Evolutionary conservation across 768 basidiomycete species (phyloP).

Genomic region (Hericium rajendrae): DNA sequence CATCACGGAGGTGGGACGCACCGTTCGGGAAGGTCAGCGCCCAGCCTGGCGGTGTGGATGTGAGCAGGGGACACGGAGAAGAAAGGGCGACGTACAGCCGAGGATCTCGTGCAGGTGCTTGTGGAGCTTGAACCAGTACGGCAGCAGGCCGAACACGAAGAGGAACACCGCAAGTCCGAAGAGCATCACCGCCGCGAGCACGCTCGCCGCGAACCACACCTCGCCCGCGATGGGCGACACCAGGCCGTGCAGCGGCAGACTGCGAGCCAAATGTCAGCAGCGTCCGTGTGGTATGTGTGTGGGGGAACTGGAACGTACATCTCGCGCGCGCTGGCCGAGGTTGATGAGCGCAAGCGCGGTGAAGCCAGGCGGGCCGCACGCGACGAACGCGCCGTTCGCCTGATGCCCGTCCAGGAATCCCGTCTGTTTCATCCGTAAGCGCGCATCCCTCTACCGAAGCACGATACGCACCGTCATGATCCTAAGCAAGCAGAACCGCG

Average conservation of each 20-base stretch:
- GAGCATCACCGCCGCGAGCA: slow-evolving; percentile 30
- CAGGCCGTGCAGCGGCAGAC: slow-evolving; percentile 26
- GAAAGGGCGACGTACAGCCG: slow-evolving; percentile 26
- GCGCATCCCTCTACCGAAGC: background rate
- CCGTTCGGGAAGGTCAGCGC: slow-evolving; percentile 36
- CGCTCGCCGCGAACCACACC: slow-evolving; percentile 34
- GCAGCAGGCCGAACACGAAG: slow-evolving; percentile 34
- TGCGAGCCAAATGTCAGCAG: slow-evolving; percentile 5
- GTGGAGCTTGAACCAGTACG: slow-evolving; percentile 41
- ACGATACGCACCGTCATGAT: slow-evolving; percentile 26
- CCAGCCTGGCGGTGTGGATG: slow-evolving; percentile 23
- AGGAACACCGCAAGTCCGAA: slow-evolving; percentile 40
- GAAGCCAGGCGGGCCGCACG: slow-evolving; percentile 40
- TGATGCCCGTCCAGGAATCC: slow-evolving; percentile 39
- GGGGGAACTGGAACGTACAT: slow-evolving; percentile 25
- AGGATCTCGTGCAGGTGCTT: slow-evolving; percentile 37
- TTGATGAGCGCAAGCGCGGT: slow-evolving; percentile 38
- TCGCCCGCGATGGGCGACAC: slow-evolving; percentile 32
- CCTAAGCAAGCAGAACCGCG: slow-evolving; percentile 11
- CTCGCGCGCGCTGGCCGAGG: slow-evolving; percentile 29
- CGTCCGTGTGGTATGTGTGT: too few species aligned
- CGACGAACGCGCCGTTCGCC: slow-evolving; percentile 41
- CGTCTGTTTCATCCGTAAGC: slow-evolving; percentile 21
- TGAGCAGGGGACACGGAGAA: background rate
- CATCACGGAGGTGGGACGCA: too few species aligned